Conservation (phyloP, 1,139 yeast genomes). For the Scheffersomyces stambukii region DNA sequence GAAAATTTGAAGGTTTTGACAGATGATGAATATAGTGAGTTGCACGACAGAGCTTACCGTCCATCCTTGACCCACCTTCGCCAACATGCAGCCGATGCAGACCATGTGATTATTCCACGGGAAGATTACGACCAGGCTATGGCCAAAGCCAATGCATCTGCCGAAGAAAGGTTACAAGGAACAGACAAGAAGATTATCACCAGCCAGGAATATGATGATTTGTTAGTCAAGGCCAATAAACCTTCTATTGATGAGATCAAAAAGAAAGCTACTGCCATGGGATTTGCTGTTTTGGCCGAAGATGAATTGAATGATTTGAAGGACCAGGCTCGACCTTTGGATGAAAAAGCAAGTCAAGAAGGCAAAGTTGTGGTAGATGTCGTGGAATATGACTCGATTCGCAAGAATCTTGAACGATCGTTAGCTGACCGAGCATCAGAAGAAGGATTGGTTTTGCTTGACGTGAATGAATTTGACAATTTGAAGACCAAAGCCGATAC, state of each 20-base stretch:
- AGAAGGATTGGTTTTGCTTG: slow-evolving; percentile 32
- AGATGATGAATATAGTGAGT: slow-evolving; percentile 16
- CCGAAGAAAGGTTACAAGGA: slow-evolving; percentile 24
- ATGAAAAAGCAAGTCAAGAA: too few relatives aligned
- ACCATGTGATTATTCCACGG: slow-evolving; percentile 9
- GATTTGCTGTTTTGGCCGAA: slow-evolving; percentile 22
- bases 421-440: too few relatives aligned
- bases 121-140: too few relatives aligned
- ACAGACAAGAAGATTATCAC: slow-evolving; percentile 20
- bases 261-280: slow-evolving; percentile 24
- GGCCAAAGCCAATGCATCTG: slow-evolving; percentile 12
- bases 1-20: slow-evolving; percentile 12
- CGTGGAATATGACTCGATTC: too few relatives aligned
- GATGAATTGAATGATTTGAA: slow-evolving; percentile 21
- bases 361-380: too few relatives aligned
- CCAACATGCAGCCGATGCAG: slow-evolving; percentile 13
- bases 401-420: too few relatives aligned
- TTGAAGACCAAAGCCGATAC: slow-evolving; percentile 9
- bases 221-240: slow-evolving; percentile 32
- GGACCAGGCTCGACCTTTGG: slow-evolving; percentile 14
- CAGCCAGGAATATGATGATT: slow-evolving; percentile 25
- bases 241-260: slow-evolving; percentile 32
- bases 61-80: slow-evolving; percentile 17
- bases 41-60: slow-evolving; percentile 13
- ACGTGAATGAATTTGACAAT: slow-evolving; percentile 26